Conservation (phyloP, 2,329 filamentous ascomycete genomes). For the Scedosporium dehoogii region DNA sequence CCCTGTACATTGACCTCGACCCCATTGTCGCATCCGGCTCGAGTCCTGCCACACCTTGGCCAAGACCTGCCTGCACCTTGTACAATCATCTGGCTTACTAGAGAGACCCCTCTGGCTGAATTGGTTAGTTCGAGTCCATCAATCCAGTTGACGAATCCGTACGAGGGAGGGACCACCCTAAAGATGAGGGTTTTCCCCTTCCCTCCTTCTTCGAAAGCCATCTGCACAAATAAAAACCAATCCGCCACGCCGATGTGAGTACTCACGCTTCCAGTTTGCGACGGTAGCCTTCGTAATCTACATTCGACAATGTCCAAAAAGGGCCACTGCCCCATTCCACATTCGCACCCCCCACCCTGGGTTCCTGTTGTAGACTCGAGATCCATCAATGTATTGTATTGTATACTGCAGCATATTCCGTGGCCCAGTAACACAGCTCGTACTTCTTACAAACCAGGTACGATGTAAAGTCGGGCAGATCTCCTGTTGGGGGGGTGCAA, state of each 20-base stretch:
- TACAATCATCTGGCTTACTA: background rate
- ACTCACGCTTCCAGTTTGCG: no score
- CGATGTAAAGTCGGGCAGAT: background rate
- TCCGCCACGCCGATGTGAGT: background rate
- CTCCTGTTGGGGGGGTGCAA: background rate
- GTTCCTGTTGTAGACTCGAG: no score
- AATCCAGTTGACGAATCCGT: background rate
- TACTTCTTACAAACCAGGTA: background rate
- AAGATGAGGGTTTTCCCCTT: background rate
- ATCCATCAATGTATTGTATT: background rate
- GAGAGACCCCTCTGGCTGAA: background rate
- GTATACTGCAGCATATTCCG: background rate
- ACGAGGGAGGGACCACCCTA: no score
- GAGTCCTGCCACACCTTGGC: constrained; percentile 2
- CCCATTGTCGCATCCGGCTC: background rate
- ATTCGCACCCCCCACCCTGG: no score
- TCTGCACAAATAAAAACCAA: background rate
- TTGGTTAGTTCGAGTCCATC: background rate
- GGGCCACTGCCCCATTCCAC: no score
- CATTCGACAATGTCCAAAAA: no score
- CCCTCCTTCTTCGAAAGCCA: background rate
- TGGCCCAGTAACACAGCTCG: background rate
- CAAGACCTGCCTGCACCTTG: background rate
- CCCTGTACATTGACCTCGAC: background rate
- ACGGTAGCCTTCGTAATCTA: no score